These are phyloP conservation scores for Phytomonas sp. DNA, from an alignment of 208 protist species.

Conservation along the genomic window DNA sequence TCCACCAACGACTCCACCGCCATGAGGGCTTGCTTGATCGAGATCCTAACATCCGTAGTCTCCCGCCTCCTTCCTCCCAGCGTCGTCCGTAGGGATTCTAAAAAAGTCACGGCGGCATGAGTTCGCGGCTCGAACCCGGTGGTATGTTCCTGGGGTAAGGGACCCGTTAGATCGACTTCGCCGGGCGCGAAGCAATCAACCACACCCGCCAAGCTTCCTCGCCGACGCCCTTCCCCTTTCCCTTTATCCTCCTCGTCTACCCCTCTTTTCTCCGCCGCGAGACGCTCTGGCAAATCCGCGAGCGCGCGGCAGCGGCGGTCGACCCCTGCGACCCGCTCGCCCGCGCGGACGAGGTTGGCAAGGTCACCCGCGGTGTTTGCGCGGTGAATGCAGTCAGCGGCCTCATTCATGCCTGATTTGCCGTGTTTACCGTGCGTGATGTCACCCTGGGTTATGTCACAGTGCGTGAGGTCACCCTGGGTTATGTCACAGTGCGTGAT, in stretches of 20 bases:
- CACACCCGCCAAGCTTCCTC: no score
- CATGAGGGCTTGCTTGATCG: no score
- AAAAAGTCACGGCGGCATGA: no score
- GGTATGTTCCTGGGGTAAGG: no score
- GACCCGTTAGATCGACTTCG: no score
- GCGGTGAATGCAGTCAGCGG: conserved; percentile 36
- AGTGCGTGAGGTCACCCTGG: background rate
- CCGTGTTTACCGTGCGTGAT: background rate
- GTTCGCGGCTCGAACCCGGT: background rate
- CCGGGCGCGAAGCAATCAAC: no score
- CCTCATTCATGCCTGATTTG: conserved; percentile 27
- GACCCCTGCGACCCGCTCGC: conserved; percentile 50
- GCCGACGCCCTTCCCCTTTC: background rate
- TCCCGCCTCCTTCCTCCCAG: no score
- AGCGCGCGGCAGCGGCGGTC: conserved; percentile 35
- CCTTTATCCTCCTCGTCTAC: background rate
- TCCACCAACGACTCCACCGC: no score
- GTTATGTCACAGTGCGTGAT: no score
- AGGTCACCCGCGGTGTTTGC: conserved; percentile 57
- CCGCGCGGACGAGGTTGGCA: conserved; percentile 41
- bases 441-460: conserved; percentile 8
- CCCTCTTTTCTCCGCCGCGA: conserved; percentile 5
- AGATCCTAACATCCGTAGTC: no score
- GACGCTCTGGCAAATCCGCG: conserved; percentile 17
- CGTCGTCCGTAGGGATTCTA: no score